These are phyloP conservation scores for Physcomitrellopsis africana DNA, from an alignment of 225 moss, liverwort and hornwort species.

Conservation along the genomic window DNA sequence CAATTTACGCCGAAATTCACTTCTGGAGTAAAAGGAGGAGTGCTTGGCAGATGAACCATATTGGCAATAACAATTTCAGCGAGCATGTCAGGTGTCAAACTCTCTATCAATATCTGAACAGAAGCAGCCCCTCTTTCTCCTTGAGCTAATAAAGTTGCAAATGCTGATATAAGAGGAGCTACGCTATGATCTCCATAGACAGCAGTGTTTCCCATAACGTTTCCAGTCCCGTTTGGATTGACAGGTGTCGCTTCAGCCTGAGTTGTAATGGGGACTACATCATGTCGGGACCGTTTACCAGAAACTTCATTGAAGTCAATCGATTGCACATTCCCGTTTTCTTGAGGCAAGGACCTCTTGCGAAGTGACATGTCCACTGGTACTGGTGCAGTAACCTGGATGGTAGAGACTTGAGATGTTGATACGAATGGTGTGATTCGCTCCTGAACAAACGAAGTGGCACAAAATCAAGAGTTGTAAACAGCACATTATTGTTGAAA, in stretches of 20 bases:
- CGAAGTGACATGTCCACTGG: slow-evolving; percentile 51
- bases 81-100: slow-evolving; percentile 93
- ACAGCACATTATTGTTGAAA: background rate
- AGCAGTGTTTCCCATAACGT: slow-evolving; percentile 39
- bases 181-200: slow-evolving; percentile 60
- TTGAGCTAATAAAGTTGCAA: slow-evolving; percentile 88
- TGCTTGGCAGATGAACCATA: slow-evolving; percentile 82
- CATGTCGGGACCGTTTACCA: slow-evolving; percentile 72
- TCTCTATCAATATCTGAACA: slow-evolving; percentile 89
- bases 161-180: slow-evolving; percentile 78
- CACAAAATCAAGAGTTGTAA: slow-evolving; percentile 28
- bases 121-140: slow-evolving; percentile 89
- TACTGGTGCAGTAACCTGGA: slow-evolving; percentile 37
- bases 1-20: slow-evolving; percentile 41
- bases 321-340: slow-evolving; percentile 78
- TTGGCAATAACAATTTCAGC: slow-evolving; percentile 92
- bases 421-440: slow-evolving; percentile 49
- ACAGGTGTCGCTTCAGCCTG: slow-evolving; percentile 42
- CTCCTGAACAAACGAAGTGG: slow-evolving; percentile 57
- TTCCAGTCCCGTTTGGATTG: slow-evolving; percentile 46
- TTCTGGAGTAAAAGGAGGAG: slow-evolving; percentile 56
- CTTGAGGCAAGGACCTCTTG: slow-evolving; percentile 77
- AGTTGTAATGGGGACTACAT: slow-evolving; percentile 30
- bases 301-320: slow-evolving; percentile 59
- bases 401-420: slow-evolving; percentile 46